A percentile compares a stretch with the other conserved stretches of the same genome.
Evolutionary conservation across 768 basidiomycete genomes (phyloP).

Genomic region (Pisolithus orientalis): DNA sequence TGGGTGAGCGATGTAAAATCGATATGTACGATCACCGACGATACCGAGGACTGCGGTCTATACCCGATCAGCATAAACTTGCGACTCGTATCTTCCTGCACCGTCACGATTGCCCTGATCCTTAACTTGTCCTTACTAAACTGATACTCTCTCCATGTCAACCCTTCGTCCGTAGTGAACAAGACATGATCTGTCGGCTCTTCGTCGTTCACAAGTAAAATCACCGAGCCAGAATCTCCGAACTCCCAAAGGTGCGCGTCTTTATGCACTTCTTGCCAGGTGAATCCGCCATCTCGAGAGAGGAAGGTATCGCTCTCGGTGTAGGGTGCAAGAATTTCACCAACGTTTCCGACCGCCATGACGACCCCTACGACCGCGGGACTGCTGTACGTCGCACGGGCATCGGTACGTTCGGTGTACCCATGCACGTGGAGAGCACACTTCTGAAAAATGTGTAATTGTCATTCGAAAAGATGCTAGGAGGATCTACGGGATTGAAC

Average conservation of each 20-base stretch:
- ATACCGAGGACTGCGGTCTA: constrained; percentile 36
- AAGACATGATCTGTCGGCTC: constrained; percentile 84
- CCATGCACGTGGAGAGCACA: constrained; percentile 92
- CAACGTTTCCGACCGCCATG: constrained; percentile 96
- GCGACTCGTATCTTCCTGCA: constrained; percentile 85
- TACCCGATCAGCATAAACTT: constrained; percentile 83
- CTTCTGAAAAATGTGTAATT: constrained; percentile 36
- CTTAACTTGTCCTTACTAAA: constrained; percentile 70
- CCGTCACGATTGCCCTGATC: constrained; percentile 75
- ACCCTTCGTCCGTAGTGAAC: constrained; percentile 87
- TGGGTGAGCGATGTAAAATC: constrained; percentile 81
- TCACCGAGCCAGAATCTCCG: constrained; percentile 91
- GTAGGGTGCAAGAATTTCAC: constrained; percentile 74
- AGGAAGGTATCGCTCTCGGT: constrained; percentile 91
- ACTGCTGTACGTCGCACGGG: constrained; percentile 88
- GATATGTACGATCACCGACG: constrained; percentile 62
- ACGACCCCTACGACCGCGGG: constrained; percentile 89
- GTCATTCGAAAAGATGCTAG: neutral
- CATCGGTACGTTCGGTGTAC: constrained; percentile 88
- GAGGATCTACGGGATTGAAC: constrained; percentile 5
- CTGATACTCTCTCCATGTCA: constrained; percentile 81
- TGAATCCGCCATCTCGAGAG: constrained; percentile 93
- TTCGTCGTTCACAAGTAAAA: constrained; percentile 94
- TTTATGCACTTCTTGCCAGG: constrained; percentile 98
- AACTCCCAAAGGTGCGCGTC: constrained; percentile 98